Evolutionary conservation across 192 early-diverging fungal genomes (phyloP), one percentile per base, ranked within the genome.

Genomic region (Backusella tuberculispora): DNA sequence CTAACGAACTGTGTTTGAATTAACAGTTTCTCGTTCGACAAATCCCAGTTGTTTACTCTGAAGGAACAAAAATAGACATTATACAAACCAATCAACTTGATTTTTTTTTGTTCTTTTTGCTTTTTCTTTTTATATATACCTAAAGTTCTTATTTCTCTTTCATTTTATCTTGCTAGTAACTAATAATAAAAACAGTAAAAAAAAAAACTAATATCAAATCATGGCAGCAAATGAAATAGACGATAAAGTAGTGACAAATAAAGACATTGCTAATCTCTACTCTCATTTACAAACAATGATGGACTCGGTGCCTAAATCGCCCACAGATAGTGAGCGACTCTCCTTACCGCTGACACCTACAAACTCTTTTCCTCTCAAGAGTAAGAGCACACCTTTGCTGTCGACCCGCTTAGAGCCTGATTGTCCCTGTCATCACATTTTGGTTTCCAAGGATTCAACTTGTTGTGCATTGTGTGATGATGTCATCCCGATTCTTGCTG

Each of bases 261-360:
- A 83, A 71, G 85, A 87, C 50, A 87, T 87, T 72, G 83, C 83
- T 42, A 83, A 84, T 63, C 76, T 87, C 0, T 87, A 87, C 73
- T 87, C 85, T n/a, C 83, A 84, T 47, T 76, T 87, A 64, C 85
- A 87, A 69, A 80, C 82, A 15, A 76, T 83, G 47, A 87, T 87
- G 63, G 83, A 87, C 47, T 81, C 80, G 38, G 83, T 84, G 12
- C 77, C 53, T 40, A 73, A 67, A 63, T 34, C 50, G 19, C 34
- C 21, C 34, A 73, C 34, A 15, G 41, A n/a, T 3, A 56, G 64
- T 8, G 64, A 72, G 14, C 69, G 66, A n/a, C 42, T 66, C 56
- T 74, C 75, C 12, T 60, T 70, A 15, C 67, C 73, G 8, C 19
- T 64, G 5, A 37, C 73, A 19, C 70, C 73, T 8, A 71, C 60